Conservation (phyloP, 768 basidiomycete genomes). For the Panaeolus cyanescens region DNA sequence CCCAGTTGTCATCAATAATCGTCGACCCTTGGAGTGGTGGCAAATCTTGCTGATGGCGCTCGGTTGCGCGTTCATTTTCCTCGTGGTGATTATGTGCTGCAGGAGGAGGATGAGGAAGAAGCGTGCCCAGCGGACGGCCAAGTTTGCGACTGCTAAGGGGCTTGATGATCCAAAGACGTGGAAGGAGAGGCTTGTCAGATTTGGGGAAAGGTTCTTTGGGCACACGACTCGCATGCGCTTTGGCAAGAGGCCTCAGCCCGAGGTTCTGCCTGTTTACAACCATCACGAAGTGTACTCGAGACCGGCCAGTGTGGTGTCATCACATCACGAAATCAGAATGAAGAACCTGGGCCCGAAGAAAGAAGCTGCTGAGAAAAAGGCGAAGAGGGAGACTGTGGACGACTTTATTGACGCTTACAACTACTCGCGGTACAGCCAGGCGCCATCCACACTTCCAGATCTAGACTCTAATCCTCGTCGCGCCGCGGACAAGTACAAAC, state of each 20-base stretch:
- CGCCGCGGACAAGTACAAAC: constrained; percentile 18
- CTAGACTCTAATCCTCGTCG: constrained; percentile 23
- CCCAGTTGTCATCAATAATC: constrained; percentile 40
- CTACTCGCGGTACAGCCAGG: constrained; percentile 39
- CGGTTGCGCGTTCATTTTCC: constrained; percentile 78
- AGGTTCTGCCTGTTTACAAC: constrained; percentile 24
- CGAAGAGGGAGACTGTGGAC: constrained; percentile 44
- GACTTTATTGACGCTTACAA: constrained; percentile 54
- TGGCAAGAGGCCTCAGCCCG: constrained; percentile 15
- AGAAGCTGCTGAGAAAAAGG: neutral
- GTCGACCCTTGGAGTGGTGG: constrained; percentile 69
- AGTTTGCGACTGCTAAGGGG: constrained; percentile 62
- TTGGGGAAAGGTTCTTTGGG: constrained; percentile 63
- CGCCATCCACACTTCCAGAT: constrained; percentile 45
- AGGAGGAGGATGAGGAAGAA: constrained; percentile 69
- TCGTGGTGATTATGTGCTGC: constrained; percentile 66
- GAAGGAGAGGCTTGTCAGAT: constrained; percentile 55
- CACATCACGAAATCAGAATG: constrained; percentile 47
- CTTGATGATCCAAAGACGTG: constrained; percentile 52
- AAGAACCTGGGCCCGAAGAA: constrained; percentile 45
- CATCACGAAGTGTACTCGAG: constrained; percentile 17
- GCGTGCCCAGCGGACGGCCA: constrained; percentile 65
- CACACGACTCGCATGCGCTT: constrained; percentile 18
- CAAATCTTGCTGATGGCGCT: constrained; percentile 83
- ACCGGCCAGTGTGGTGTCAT: constrained; percentile 12